Percentiles rank a stretch among this genome's conserved stretches.
Evolutionary conservation across 768 basidiomycete genomes (phyloP).

Genomic region (Guyanaporus albipodus): DNA sequence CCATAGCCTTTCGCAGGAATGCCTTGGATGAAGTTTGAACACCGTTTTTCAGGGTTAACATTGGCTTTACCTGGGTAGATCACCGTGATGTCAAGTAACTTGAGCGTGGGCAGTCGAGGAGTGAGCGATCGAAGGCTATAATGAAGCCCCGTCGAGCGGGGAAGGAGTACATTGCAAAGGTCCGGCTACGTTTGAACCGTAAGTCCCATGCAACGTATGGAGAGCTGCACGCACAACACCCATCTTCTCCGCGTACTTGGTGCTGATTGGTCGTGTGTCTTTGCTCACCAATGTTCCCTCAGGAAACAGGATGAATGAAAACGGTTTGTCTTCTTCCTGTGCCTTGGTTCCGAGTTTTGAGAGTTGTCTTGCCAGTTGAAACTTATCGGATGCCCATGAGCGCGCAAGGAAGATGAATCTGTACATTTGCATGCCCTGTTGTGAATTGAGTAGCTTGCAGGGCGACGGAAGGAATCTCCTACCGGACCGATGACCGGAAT

Average conservation of each 20-base stretch:
- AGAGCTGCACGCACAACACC: conserved; percentile 66
- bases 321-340: conserved; percentile 62
- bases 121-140: conserved; percentile 79
- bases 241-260: conserved; percentile 83
- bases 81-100: conserved; percentile 87
- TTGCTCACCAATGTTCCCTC: conserved; percentile 93
- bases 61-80: conserved; percentile 72
- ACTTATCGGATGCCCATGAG: conserved; percentile 83
- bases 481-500: conserved; percentile 90
- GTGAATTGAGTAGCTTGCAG: conserved; percentile 6
- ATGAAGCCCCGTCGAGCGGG: conserved; percentile 88
- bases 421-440: conserved; percentile 89
- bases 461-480: conserved; percentile 21
- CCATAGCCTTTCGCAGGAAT: conserved; percentile 79
- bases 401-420: conserved; percentile 91
- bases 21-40: conserved; percentile 38
- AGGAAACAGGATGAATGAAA: conserved; percentile 87
- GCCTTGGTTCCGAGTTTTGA: conserved; percentile 65
- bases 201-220: conserved; percentile 8
- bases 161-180: conserved; percentile 76
- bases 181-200: conserved; percentile 52
- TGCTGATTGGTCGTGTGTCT: conserved; percentile 80
- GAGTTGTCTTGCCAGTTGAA: conserved; percentile 61
- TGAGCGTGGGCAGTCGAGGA: conserved; percentile 70
- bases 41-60: not conserved